phyloP scores from a whole-genome alignment of 768 basidiomycete genomes.

The Grammothele lineata region DNA sequence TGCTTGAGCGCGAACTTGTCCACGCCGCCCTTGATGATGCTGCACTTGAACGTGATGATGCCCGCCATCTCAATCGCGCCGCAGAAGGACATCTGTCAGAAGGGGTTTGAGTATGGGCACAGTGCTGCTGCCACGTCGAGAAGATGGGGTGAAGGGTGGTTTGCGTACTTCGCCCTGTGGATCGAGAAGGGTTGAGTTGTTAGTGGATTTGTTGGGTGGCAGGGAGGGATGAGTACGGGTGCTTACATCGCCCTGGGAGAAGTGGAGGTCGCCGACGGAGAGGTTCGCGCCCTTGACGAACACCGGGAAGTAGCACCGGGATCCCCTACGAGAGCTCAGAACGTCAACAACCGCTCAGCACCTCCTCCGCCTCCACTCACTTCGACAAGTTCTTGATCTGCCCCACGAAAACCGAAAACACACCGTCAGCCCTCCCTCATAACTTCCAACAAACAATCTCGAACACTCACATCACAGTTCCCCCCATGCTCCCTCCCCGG shows the following conservation, averaged over 20 bases:
- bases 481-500: slow-evolving; percentile 81
- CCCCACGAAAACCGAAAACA: background rate
- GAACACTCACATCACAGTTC: slow-evolving; percentile 57
- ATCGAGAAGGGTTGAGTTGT: no score
- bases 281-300: slow-evolving; percentile 73
- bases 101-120: background rate
- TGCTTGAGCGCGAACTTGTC: slow-evolving; percentile 72
- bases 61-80: slow-evolving; percentile 82
- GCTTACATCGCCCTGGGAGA: slow-evolving; percentile 70
- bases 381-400: slow-evolving; percentile 76
- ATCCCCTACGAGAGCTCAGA: slow-evolving; percentile 44
- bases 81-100: slow-evolving; percentile 60
- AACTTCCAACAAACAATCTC: background rate
- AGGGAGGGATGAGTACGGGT: no score
- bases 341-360: background rate
- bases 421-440: no score
- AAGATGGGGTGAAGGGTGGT: no score
- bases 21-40: slow-evolving; percentile 70
- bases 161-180: slow-evolving; percentile 50
- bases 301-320: slow-evolving; percentile 73
- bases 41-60: slow-evolving; percentile 65
- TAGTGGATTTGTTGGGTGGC: no score
- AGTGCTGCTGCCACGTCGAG: no score
- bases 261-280: slow-evolving; percentile 76
- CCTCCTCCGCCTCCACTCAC: slow-evolving; percentile 23